Base-by-base conservation (phyloP, 345 rosid species). In the Murraya paniculata region DNA sequence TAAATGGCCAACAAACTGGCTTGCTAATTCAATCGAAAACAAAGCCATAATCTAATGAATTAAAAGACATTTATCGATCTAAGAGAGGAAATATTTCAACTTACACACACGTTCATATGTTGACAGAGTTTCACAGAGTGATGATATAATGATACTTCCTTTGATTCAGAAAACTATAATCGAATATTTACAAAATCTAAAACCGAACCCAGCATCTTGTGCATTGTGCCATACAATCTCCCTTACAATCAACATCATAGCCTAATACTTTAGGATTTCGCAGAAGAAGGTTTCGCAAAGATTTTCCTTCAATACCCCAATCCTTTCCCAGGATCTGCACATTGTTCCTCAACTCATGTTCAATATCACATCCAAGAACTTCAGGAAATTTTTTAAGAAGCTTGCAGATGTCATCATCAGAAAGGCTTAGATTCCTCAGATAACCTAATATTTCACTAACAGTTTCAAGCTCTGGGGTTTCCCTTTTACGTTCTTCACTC, bases 121-220 rank as follows among this genome's bases (percentile, higher is more conserved):
- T 53, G n/a, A 39, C 55, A 6, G 22, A n/a, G 33, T 24, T 41
- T 16, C 22, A 24, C 9, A 2, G 50, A 70, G 3, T 67, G 22
- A 9, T 61, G 64, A 19, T 21, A 75, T 6, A 11, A 31, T 45
- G 60, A 24, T 35, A 73, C 66, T 64, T 78, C 50, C n/a, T 73
- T 72, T 71, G 68, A 55, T 73, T 73, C 38, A 4, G 55, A 39
- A 45, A 55, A 21, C 19, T 66, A 70, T 48, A 21, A 64, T 59
- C 53, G 30, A 76, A 62, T 8, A 27, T 36, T 24, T 25, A 28
- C 10, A 61, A 30, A 68, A 25, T n/a, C 82, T 90, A 93, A 82
- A 93, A 91, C 75, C 98, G 90, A 74, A 93, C 98, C 99, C 97
- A 95, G 80, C 98, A 95, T 55, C 98, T 84, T 11, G 99, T 93